A percentile compares a stretch with the other conserved stretches of the same genome.
Conservation (phyloP, 768 basidiomycete genomes). For the Filobasidium wieringae region DNA sequence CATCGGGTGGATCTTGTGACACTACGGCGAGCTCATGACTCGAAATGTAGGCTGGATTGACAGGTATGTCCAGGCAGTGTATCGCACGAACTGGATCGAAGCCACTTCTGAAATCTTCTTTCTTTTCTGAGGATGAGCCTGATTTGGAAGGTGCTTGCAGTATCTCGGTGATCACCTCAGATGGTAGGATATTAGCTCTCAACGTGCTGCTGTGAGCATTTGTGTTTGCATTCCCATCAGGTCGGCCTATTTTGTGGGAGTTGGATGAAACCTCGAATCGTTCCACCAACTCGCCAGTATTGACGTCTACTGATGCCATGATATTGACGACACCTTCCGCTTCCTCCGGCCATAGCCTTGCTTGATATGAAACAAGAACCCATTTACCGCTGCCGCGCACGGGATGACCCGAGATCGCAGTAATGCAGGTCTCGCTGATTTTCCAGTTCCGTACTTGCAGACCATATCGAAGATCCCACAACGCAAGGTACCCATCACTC, state of each 20-base stretch:
- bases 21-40: constrained; percentile 37
- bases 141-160: too few relatives aligned
- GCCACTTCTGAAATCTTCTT: background rate
- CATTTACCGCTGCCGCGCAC: constrained; percentile 76
- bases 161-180: too few relatives aligned
- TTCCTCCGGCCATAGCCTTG: constrained; percentile 18
- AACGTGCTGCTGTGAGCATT: too few relatives aligned
- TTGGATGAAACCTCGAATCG: background rate
- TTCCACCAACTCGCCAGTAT: background rate
- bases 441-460: constrained; percentile 79
- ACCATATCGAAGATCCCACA: constrained; percentile 95
- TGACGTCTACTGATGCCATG: background rate
- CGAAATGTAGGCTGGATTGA: constrained; percentile 39
- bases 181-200: too few relatives aligned
- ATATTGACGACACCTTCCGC: background rate
- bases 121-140: too few relatives aligned
- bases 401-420: constrained; percentile 60
- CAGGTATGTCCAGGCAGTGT: background rate
- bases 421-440: constrained; percentile 43
- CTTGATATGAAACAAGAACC: constrained; percentile 72
- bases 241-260: background rate
- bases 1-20: constrained; percentile 16
- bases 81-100: constrained; percentile 4
- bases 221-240: background rate
- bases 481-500: constrained; percentile 63